Conservation (phyloP, 2,329 filamentous ascomycete genomes). For the Aquanectria penicillioides region DNA sequence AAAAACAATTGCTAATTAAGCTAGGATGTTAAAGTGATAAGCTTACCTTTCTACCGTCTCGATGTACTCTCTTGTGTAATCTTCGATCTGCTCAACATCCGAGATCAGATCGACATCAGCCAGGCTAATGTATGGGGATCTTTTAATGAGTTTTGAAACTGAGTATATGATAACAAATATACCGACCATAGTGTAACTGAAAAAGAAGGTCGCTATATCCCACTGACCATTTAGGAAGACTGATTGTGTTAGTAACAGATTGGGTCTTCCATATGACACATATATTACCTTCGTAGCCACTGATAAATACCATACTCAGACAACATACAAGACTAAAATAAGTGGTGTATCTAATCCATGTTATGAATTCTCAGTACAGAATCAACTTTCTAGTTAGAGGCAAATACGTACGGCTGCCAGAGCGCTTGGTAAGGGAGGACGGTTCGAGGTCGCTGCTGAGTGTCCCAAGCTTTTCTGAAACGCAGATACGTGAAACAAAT, state of each 20-base stretch:
- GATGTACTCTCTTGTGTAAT: slow-evolving; percentile 72
- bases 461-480: slow-evolving; percentile 75
- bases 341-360: no score
- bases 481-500: slow-evolving; percentile 77
- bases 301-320: slow-evolving; percentile 77
- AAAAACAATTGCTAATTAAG: no score
- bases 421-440: slow-evolving; percentile 76
- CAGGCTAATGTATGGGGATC: slow-evolving; percentile 65
- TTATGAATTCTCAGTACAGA: no score
- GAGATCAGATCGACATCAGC: slow-evolving; percentile 70
- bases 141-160: slow-evolving; percentile 76
- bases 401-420: slow-evolving; percentile 79
- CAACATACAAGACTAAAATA: slow-evolving; percentile 72
- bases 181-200: slow-evolving; percentile 75
- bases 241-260: slow-evolving; percentile 38
- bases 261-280: slow-evolving; percentile 64
- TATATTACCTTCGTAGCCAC: slow-evolving; percentile 83
- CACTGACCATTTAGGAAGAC: background rate
- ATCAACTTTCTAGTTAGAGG: no score
- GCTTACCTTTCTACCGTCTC: no score
- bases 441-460: slow-evolving; percentile 74
- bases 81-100: slow-evolving; percentile 73
- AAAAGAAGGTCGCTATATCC: no score
- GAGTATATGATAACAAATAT: slow-evolving; percentile 75
- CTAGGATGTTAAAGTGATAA: no score